Evolutionary conservation across 1,284 basidiomycete genomes (phyloP).

Genomic region (Pholiota adiposa): DNA sequence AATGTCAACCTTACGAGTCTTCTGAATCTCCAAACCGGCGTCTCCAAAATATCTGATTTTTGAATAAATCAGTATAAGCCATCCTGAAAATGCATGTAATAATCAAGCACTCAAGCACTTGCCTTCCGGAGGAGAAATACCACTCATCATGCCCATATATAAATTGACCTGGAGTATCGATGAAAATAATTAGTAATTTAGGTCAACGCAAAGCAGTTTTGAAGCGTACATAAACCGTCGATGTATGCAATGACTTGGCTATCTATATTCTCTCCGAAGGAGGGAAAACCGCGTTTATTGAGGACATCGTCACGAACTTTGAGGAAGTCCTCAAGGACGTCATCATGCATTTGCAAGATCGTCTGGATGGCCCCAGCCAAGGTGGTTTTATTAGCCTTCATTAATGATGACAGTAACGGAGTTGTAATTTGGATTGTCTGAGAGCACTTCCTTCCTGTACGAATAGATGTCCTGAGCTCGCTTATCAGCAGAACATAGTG

Average conservation of each 20-base stretch:
- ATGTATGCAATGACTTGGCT: not conserved
- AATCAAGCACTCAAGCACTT: not conserved
- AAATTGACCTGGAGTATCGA: not conserved
- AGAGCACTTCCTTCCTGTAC: slow-evolving; percentile 8
- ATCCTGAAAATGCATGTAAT: not conserved
- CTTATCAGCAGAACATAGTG: not conserved
- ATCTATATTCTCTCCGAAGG: slow-evolving; percentile 10
- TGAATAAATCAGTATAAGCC: not conserved
- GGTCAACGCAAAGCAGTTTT: no score
- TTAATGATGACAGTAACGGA: slow-evolving; percentile 8
- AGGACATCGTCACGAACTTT: no score
- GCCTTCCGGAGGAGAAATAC: slow-evolving; percentile 6
- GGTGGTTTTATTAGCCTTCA: slow-evolving; percentile 3
- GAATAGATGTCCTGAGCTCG: slow-evolving; percentile 12
- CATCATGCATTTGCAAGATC: slow-evolving; percentile 6
- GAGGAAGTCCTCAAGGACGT: slow-evolving; percentile 6
- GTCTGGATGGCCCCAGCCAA: slow-evolving; percentile 5
- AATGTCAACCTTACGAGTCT: slow-evolving; percentile 11
- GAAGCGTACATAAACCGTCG: not conserved
- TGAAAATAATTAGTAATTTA: no score
- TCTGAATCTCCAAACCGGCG: not conserved
- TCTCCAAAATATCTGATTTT: not conserved
- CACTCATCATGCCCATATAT: slow-evolving; percentile 13
- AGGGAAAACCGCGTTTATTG: slow-evolving; percentile 8
- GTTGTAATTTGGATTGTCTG: slow-evolving; percentile 11